Evolutionary conservation across 2,329 filamentous ascomycete species (phyloP).

Genomic region (Colletotrichum endophyticum): DNA sequence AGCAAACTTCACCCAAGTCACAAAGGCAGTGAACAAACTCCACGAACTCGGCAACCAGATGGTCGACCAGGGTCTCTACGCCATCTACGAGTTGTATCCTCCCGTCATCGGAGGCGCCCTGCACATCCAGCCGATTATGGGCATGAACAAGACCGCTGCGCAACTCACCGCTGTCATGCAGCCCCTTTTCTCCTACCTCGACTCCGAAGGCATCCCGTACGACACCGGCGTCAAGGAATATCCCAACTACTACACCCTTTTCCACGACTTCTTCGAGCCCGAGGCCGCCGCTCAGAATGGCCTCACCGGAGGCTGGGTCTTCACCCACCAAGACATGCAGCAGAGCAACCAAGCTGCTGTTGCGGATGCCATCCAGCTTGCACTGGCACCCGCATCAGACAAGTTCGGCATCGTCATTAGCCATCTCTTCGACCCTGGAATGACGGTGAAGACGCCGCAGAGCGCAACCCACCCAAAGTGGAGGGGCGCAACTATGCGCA

Average conservation of each 20-base stretch:
- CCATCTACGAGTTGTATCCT: constrained; percentile 19
- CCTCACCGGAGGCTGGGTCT: constrained; percentile 21
- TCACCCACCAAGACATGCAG: constrained; percentile 19
- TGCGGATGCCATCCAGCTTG: constrained; percentile 1
- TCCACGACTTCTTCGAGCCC: constrained; percentile 19
- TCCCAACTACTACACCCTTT: constrained; percentile 15
- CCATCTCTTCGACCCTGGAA: constrained; percentile 17
- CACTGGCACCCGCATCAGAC: neutral
- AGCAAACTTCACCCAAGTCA: constrained; percentile 5
- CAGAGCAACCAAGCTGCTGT: constrained; percentile 1
- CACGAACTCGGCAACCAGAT: constrained; percentile 13
- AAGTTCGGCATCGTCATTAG: constrained; percentile 13
- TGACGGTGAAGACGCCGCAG: neutral
- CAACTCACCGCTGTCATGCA: constrained; percentile 6
- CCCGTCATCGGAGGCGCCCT: constrained; percentile 1
- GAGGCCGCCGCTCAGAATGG: constrained; percentile 20
- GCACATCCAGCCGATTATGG: constrained; percentile 24
- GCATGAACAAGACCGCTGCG: constrained; percentile 19
- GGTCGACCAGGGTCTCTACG: constrained; percentile 19
- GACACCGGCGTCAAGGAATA: constrained; percentile 5
- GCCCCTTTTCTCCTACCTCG: constrained; percentile 11
- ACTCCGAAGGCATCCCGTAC: constrained; percentile 12
- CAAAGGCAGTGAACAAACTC: constrained; percentile 11
- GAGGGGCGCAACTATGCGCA: constrained; percentile 16
- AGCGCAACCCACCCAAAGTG: constrained; percentile 19